These are phyloP conservation scores for Cynara cardunculus DNA, from an alignment of 129 eudicot species.

Conservation along the genomic window DNA sequence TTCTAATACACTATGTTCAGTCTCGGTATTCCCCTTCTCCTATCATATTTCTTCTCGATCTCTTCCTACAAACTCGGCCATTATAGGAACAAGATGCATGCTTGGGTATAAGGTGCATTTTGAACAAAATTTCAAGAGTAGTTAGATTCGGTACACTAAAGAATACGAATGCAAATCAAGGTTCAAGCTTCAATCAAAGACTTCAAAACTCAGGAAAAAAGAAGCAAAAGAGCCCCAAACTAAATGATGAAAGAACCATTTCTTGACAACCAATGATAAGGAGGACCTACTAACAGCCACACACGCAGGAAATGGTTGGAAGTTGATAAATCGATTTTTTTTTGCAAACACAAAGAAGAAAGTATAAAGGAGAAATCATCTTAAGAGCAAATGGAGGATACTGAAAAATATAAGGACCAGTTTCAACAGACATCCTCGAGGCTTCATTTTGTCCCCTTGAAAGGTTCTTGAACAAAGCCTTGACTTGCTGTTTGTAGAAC, in stretches of 20 bases:
- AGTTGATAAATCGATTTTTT: background rate
- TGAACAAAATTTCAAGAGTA: no score
- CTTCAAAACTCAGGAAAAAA: no score
- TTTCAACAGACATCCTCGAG: conserved; percentile 93
- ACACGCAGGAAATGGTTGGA: background rate
- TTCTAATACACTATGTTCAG: no score
- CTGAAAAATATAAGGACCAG: conserved; percentile 89
- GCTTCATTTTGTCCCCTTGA: conserved; percentile 93
- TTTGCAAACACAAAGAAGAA: background rate
- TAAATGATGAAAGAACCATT: background rate
- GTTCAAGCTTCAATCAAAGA: no score
- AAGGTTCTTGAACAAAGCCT: conserved; percentile 87
- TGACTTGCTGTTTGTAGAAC: conserved; percentile 91
- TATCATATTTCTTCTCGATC: no score
- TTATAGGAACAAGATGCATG: no score
- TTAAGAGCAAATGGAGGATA: conserved; percentile 49
- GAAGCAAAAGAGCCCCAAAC: background rate
- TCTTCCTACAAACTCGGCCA: no score
- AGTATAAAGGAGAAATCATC: background rate
- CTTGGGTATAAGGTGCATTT: no score
- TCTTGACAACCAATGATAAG: background rate
- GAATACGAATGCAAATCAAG: no score
- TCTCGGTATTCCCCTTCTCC: no score
- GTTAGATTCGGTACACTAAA: no score
- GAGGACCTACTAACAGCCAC: background rate